A percentile compares a stretch with the other conserved stretches of the same genome.
Evolutionary conservation across 1,284 basidiomycete species (phyloP).

Genomic region (Puccinia novopanici): DNA sequence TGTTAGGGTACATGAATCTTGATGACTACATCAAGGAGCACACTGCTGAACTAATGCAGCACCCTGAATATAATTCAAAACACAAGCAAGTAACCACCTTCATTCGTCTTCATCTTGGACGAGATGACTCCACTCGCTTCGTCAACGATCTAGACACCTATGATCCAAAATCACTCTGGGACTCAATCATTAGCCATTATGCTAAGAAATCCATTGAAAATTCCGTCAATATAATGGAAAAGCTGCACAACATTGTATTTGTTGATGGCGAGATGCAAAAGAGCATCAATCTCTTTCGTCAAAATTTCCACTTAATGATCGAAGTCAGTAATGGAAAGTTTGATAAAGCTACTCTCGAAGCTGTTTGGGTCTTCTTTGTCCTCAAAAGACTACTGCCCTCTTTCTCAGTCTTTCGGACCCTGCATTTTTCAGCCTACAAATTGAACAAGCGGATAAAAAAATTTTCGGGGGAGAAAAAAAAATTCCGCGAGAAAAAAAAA

Average conservation of each 20-base stretch:
- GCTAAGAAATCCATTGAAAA: conserved; percentile 8
- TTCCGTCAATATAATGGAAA: neutral
- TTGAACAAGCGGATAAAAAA: no score
- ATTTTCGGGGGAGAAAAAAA: no score
- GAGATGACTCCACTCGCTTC: neutral
- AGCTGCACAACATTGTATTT: neutral
- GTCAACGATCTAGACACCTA: neutral
- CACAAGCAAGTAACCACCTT: neutral
- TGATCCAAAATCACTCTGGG: neutral
- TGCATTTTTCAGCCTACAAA: neutral
- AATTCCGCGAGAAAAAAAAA: no score
- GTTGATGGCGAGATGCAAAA: neutral
- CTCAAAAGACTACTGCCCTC: neutral
- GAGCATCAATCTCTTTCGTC: neutral
- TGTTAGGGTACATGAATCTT: neutral
- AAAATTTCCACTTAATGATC: neutral
- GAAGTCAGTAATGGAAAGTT: neutral
- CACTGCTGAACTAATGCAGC: neutral
- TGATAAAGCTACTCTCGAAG: neutral
- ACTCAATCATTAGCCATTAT: neutral
- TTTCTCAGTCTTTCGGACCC: neutral
- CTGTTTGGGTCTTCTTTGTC: neutral
- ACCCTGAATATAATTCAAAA: neutral
- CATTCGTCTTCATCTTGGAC: neutral
- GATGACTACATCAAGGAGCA: neutral